Conservation (phyloP, 805 yeast genomes). For the Brettanomyces anomalus region DNA sequence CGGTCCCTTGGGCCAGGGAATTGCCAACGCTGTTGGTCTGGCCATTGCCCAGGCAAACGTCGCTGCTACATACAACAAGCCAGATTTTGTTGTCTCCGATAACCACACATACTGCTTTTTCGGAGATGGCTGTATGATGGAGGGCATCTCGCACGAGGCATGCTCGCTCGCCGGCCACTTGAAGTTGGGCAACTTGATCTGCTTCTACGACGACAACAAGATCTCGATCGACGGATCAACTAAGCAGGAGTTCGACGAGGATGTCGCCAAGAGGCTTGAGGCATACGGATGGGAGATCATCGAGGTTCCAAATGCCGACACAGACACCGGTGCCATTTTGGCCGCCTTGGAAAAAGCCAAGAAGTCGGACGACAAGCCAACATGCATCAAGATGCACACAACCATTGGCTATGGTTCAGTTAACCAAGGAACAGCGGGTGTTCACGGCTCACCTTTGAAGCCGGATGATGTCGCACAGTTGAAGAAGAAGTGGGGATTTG, state of each 20-base stretch:
- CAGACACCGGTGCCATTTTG: slow-evolving; percentile 60
- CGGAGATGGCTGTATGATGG: slow-evolving; percentile 98
- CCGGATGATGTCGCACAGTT: slow-evolving; percentile 84
- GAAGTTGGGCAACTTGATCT: slow-evolving; percentile 85
- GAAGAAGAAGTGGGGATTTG: slow-evolving; percentile 77
- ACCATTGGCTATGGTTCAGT: slow-evolving; percentile 92
- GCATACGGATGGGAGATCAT: slow-evolving; percentile 92
- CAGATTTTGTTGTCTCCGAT: slow-evolving; percentile 64
- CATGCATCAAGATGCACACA: slow-evolving; percentile 80
- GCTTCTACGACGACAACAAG: slow-evolving; percentile 93
- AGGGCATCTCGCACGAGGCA: slow-evolving; percentile 95
- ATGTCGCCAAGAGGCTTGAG: slow-evolving; percentile 74
- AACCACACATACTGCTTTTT: slow-evolving; percentile 69
- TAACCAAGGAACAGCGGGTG: slow-evolving; percentile 77
- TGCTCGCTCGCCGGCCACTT: slow-evolving; percentile 94
- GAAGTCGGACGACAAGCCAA: slow-evolving; percentile 72
- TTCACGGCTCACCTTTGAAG: slow-evolving; percentile 95
- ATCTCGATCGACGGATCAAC: slow-evolving; percentile 96
- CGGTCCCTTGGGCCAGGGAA: slow-evolving; percentile 99
- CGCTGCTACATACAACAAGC: slow-evolving; percentile 91
- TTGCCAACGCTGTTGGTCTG: slow-evolving; percentile 90
- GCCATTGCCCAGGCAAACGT: slow-evolving; percentile 91
- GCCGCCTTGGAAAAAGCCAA: slow-evolving; percentile 75
- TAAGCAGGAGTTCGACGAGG: slow-evolving; percentile 85
- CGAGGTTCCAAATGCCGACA: slow-evolving; percentile 72